These are phyloP conservation scores for Bipolaris bicolor DNA, from an alignment of 2,329 filamentous ascomycete species.

Conservation along the genomic window DNA sequence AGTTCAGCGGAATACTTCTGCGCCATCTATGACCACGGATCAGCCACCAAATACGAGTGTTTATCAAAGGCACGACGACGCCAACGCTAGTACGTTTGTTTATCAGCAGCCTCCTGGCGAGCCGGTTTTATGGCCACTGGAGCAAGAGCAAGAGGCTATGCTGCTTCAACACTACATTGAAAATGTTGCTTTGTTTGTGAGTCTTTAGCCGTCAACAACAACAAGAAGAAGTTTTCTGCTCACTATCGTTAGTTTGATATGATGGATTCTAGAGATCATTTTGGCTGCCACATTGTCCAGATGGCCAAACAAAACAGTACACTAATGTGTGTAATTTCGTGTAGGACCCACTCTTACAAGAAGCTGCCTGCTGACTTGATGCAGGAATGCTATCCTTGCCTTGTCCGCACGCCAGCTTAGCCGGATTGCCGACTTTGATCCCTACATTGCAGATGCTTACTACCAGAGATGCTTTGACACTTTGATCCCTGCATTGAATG, in stretches of 20 bases:
- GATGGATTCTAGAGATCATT: slow-evolving; percentile 43
- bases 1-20: slow-evolving; percentile 19
- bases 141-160: slow-evolving; percentile 48
- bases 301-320: slow-evolving; percentile 47
- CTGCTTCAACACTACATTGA: slow-evolving; percentile 47
- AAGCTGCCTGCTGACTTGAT: neutral
- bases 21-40: slow-evolving; percentile 25
- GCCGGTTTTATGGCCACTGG: slow-evolving; percentile 44
- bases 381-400: slow-evolving; percentile 50
- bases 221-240: neutral
- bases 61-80: slow-evolving; percentile 16
- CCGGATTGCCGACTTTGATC: slow-evolving; percentile 48
- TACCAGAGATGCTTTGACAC: slow-evolving; percentile 51
- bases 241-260: slow-evolving; percentile 42
- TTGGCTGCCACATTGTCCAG: slow-evolving; percentile 45
- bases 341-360: no score
- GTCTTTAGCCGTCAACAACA: neutral
- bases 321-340: slow-evolving; percentile 33
- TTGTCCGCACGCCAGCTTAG: slow-evolving; percentile 53
- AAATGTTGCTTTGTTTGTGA: slow-evolving; percentile 45
- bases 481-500: slow-evolving; percentile 49
- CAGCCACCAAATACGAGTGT: slow-evolving; percentile 13
- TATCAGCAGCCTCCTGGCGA: slow-evolving; percentile 40
- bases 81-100: slow-evolving; percentile 28
- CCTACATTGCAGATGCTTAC: slow-evolving; percentile 52